Base-by-base conservation (phyloP, 306 rosid genomes). In the Cyclanthera cordifolia region DNA sequence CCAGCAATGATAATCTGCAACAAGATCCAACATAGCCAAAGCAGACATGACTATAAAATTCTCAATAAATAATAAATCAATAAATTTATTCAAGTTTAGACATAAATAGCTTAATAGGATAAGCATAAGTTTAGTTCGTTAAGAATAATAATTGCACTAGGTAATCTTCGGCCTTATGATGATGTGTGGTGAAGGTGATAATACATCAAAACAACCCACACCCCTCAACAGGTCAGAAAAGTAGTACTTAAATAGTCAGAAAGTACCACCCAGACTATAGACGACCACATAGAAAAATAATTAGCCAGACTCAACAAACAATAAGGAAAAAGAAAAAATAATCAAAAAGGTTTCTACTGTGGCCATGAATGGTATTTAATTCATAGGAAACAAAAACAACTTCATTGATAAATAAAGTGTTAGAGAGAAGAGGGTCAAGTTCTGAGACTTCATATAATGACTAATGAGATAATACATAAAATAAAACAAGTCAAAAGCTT, bases 1-100 rank as follows among this genome's bases (percentile, higher is more conserved):
- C 99, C 99, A 79, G 96, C 96, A 76, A 93, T 67, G 74, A 90
- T 86, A 73, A 93, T 82, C 99, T 90, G 90, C 74, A 67, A 39
- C 53, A 80, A 83, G 41, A 25, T 66, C 8, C 55, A 65, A 23
- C 20, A 46, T 25, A 25, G 71, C 9, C 16, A 16, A 66, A 66
- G 43, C 43, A 66, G 21, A 24, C 52, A 73, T 16, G 49, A 15
- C 53, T 66, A 15, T 66, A 23, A 49, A 63, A 72, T 51, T 13
- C 12, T 27, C 43, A 32, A 69, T 70, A 32, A 47, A 69, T 11
- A n/a, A 24, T 32, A 49, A 25, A 58, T 13, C 67, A 37, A 60
- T 37, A 64, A 51, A 11, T 15, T 30, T 34, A 9, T 52, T 32
- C 32, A 52, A 13, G 16, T 53, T 19, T 46, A 74, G 32, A 75